Base-by-base conservation (phyloP, 352 stramenopile species). In the Phytophthora boehmeriae region DNA sequence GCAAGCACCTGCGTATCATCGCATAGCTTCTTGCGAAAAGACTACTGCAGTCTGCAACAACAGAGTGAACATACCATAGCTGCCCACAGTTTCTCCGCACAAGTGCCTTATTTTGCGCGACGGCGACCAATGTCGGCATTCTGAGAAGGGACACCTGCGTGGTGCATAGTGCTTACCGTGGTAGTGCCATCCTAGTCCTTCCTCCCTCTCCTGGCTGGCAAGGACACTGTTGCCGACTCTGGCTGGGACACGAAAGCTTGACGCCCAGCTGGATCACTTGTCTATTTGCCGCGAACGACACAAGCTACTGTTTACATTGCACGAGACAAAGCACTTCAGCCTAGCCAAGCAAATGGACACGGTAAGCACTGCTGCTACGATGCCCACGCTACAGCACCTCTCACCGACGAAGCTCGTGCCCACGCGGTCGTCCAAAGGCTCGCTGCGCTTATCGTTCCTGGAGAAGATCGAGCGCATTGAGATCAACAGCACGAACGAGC, bases 391-490 rank as follows among this genome's bases (percentile, higher is more conserved):
- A 13, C 58, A 59, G n/a, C 55, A 57, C 17, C 52, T 76, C 14
- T 59, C 49, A 19, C 69, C 66, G n/a, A 44, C 62, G 16, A 30
- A n/a, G 16, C 14, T 74, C 30, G 35, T 54, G n/a, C 68, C 68
- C 25, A 62, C 57, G 10, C 58, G 53, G 1, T 45, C 23, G 13
- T 75, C 70, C 16, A 54, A 49, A 2, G 43, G 54, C 5, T 48
- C 57, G 30, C 22, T 50, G 1, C 28, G 65, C 9, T 42, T 73
- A 27, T 49, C 48, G 28, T 73, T 75, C 46, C 62, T 79, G 34
- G 39, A 69, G 16, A 68, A 49, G 20, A 75, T 84, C 59, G 63
- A 82, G 14, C 71, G 65, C 39, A 47, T 86, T 36, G 71, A 82
- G 66, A 78, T 86, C 60, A 69, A 70, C 19, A 34, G 44, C 25